Evolutionary conservation across 73 alveolate species (phyloP), one percentile per base, ranked within the genome.

Genomic region (Tetrahymena elliotti): DNA sequence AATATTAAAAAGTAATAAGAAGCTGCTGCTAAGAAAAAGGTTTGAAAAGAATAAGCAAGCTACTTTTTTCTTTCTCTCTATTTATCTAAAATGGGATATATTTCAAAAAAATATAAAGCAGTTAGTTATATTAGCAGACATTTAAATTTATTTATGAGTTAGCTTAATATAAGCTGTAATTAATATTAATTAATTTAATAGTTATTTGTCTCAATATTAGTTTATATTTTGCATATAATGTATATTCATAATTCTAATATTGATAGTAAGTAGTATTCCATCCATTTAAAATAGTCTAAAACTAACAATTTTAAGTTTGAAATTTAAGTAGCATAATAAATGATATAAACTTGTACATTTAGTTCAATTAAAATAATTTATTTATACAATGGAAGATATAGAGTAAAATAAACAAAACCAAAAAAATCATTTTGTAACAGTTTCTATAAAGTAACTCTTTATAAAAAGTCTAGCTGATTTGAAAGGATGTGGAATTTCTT

Each of bases 1-100:
- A 94, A 96, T 84, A 98, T 98, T 93, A 96, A 95, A 53, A 39
- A 94, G 95, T 35, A 94, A 97, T 41, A 96, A 96, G 52, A 53
- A 97, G n/a, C 88, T 68, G 88, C 88, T 68, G 6, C 88, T 31
- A 68, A 68, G 88, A 68, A 68, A 31, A 68, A 68, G 36, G 88
- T 68, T 68, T 68, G 88, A 68, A 53, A 8, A 8, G 11, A 8
- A 12, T 15, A 53, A 40, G 82, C 13, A 47, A 27, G 20, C 20
- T 1, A 7, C 3, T 38, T 7, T 38, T 38, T 47, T 18, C 27
- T 47, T 18, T 47, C 31, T 47, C 13, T 47, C 31, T 47, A 41
- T 7, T 4, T 41, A 41, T 22, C 9, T 41, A 47, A 0, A 18
- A 13, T 18, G 31, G 27, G 82, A 47, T 8, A 47, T 18, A 47